Base-by-base conservation (phyloP, 805 yeast species). In the Hanseniaspora vineae region DNA sequence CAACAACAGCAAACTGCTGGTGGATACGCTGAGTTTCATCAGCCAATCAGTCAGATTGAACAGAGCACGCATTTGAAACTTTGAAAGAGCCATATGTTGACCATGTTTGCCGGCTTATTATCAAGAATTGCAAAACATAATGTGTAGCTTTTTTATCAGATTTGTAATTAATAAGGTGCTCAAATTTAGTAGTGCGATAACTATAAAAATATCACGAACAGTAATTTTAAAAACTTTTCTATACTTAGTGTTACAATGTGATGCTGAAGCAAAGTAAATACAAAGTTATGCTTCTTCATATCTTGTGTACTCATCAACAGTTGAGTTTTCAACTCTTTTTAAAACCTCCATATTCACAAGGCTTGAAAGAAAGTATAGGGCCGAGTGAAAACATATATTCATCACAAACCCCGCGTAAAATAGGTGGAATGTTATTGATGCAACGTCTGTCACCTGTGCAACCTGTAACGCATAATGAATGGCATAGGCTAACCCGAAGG, bases 11-110 rank as follows among this genome's bases (percentile, higher is more conserved):
- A 43, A 40, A 31, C 43, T 45, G 48, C 47, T 42, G 65, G 65
- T 19, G 65, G 64, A 19, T 59, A 58, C 49, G 64, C 58, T 11
- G 61, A 59, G 44, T 61, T 60, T 42, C 60, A 59, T 43, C 55
- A 55, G 42, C 51, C 31, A 18, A 43, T 40, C 18, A 45, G 45
- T 23, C 46, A 39, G 37, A 46, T 52, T 31, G 54, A 52, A 35
- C 50, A 48, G 42, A 50, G 32, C 29, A 17, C 40, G 12, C 40
- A 37, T 15, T 15, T 37, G 19, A 37, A 37, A 37, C 11, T 37
- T 9, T 37, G 19, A 37, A 10, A 33, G 15, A n/a, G 11, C 15
- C 15, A n/a, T 10, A 14, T 6, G 15, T 33, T 33, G 37, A 14
- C 37, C 37, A 23, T 23, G 6, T 33, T 33, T 33, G 12, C 8